Evolutionary conservation across 495 filamentous ascomycete species (phyloP).

Genomic region (Hypoxylon subgilvum): DNA sequence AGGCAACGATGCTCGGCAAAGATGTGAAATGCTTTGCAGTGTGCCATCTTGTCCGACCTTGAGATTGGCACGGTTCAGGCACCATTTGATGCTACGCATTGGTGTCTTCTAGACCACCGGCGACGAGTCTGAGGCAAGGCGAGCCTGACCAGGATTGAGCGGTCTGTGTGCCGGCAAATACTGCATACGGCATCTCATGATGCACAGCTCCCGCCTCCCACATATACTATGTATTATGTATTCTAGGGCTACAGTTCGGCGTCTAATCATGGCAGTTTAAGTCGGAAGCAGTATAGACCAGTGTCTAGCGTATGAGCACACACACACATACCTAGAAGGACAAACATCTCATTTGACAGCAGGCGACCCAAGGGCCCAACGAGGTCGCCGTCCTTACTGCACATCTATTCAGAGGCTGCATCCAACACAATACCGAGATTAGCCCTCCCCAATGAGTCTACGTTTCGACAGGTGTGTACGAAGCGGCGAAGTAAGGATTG

Average conservation of each 20-base stretch:
- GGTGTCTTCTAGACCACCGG: constrained; percentile 2
- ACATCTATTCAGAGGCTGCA: neutral
- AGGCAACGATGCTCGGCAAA: neutral
- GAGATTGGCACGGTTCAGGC: constrained; percentile 1
- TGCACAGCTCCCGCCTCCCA: constrained; percentile 24
- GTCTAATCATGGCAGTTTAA: neutral
- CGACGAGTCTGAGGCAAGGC: constrained; percentile 15
- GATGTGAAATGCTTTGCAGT: constrained; percentile 4
- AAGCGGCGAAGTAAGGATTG: too few relatives aligned
- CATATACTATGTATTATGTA: constrained; percentile 11
- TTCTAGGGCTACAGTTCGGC: constrained; percentile 2
- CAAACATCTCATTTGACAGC: constrained; percentile 12
- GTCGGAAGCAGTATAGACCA: constrained; percentile 15
- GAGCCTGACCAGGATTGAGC: constrained; percentile 9
- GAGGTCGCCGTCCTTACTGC: too few relatives aligned
- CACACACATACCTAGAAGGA: constrained; percentile 4
- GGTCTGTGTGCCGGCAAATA: constrained; percentile 20
- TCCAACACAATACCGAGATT: neutral
- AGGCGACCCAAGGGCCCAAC: neutral
- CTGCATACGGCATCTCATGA: constrained; percentile 18
- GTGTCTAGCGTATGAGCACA: constrained; percentile 10
- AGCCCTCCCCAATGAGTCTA: neutral
- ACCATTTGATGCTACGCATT: constrained; percentile 3
- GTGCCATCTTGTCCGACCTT: constrained; percentile 6
- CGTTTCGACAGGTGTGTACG: too few relatives aligned